phyloP scores from a whole-genome alignment of 441 rosid species.

The Gossypium aridum region DNA sequence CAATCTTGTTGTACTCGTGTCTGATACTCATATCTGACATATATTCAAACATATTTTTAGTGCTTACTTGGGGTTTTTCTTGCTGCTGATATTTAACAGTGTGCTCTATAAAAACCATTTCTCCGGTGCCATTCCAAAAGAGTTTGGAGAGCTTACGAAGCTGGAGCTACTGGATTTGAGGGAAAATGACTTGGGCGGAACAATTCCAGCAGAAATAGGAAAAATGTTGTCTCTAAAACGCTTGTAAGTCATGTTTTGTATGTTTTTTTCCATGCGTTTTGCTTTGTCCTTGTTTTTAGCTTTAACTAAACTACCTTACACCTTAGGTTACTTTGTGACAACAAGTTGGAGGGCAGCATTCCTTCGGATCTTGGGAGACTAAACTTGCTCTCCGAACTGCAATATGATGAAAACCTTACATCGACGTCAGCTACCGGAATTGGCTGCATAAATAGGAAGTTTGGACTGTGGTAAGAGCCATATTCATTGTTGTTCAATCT shows the following conservation, averaged over 20 bases:
- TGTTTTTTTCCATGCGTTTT: neutral
- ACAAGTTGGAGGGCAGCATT: slow-evolving; percentile 42
- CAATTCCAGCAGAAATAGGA: slow-evolving; percentile 55
- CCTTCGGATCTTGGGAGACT: slow-evolving; percentile 38
- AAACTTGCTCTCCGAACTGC: slow-evolving; percentile 39
- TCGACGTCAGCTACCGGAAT: slow-evolving; percentile 22
- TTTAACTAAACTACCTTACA: slow-evolving; percentile 11
- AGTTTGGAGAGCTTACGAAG: slow-evolving; percentile 46
- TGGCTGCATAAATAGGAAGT: slow-evolving; percentile 41
- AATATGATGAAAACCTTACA: slow-evolving; percentile 37
- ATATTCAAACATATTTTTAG: neutral
- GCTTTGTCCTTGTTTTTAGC: neutral
- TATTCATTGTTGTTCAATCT: neutral
- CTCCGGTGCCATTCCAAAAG: slow-evolving; percentile 61
- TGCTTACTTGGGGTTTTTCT: slow-evolving; percentile 11
- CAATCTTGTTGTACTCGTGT: neutral
- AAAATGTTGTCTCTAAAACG: slow-evolving; percentile 33
- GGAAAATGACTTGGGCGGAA: slow-evolving; percentile 58
- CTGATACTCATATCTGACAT: neutral
- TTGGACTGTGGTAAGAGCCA: slow-evolving; percentile 52
- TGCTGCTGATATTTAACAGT: slow-evolving; percentile 26
- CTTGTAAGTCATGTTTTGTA: slow-evolving; percentile 47
- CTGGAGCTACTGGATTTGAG: slow-evolving; percentile 72
- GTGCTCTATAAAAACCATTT: slow-evolving; percentile 49
- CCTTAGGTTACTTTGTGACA: slow-evolving; percentile 59